phyloP scores from a whole-genome alignment of 148 eudicot genomes.

The Gaultheria prostrata region DNA sequence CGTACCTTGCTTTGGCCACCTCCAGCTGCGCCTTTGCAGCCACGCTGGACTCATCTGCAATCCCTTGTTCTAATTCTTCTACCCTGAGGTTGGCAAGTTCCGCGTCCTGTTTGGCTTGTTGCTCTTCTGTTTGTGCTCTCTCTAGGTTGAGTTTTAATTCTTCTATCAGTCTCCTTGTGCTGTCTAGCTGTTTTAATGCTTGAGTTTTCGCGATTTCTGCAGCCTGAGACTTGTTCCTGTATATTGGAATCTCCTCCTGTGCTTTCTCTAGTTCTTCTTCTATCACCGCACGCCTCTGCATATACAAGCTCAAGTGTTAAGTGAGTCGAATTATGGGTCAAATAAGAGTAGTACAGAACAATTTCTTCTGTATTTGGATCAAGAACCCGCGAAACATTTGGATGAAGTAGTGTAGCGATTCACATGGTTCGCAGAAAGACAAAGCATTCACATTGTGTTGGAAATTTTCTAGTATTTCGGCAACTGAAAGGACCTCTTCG shows the following conservation, averaged over 20 bases:
- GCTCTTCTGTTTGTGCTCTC: constrained; percentile 83
- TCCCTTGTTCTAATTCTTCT: constrained; percentile 93
- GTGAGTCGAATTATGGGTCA: background rate
- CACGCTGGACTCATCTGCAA: constrained; percentile 79
- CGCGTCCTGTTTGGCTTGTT: constrained; percentile 89
- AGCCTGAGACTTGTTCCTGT: constrained; percentile 54
- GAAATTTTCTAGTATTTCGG: no score
- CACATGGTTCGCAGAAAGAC: background rate
- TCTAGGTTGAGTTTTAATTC: constrained; percentile 88
- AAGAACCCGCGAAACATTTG: background rate
- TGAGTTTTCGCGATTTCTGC: constrained; percentile 71
- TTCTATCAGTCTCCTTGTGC: constrained; percentile 79
- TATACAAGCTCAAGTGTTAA: background rate
- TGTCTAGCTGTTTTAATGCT: constrained; percentile 70
- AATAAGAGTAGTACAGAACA: background rate
- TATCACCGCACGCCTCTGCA: constrained; percentile 62
- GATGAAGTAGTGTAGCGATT: background rate
- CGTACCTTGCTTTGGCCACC: constrained; percentile 72
- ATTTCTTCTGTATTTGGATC: background rate
- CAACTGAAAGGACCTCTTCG: no score
- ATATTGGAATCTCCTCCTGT: constrained; percentile 73
- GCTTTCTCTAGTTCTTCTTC: constrained; percentile 71
- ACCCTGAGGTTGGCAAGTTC: constrained; percentile 87
- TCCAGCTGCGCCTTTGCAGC: constrained; percentile 94
- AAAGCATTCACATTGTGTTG: no score